A percentile compares a stretch with the other conserved stretches of the same genome.
Conservation (phyloP, 345 rosid genomes). For the Euphorbia lathyris region DNA sequence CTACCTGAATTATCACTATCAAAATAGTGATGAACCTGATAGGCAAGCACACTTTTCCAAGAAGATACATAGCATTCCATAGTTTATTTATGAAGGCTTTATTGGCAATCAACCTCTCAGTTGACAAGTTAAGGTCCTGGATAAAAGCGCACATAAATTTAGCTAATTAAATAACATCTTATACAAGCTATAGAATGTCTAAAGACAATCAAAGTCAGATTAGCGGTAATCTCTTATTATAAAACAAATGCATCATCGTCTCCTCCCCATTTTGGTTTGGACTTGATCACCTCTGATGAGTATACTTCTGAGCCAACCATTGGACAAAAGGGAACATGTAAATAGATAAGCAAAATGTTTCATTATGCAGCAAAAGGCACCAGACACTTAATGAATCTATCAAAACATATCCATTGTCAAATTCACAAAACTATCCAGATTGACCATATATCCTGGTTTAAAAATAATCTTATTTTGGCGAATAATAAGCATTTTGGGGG, state of each 20-base stretch:
- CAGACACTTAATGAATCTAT: neutral
- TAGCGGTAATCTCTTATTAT: too few species aligned
- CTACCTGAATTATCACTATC: too few species aligned
- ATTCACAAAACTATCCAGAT: too few species aligned
- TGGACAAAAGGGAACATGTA: conserved; percentile 96
- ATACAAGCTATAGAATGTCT: conserved; percentile 14
- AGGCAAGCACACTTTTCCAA: conserved; percentile 64
- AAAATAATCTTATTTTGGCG: too few species aligned
- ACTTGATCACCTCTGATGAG: conserved; percentile 95
- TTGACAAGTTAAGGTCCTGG: conserved; percentile 90
- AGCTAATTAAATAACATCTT: conserved; percentile 20
- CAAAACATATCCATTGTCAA: neutral
- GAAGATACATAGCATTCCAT: conserved; percentile 87
- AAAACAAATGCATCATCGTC: too few species aligned
- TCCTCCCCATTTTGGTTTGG: too few species aligned
- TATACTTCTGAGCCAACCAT: conserved; percentile 99
- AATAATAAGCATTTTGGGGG: too few species aligned
- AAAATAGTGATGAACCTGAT: conserved; percentile 42
- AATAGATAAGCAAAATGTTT: conserved; percentile 6
- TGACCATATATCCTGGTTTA: too few species aligned
- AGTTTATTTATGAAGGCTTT: conserved; percentile 94
- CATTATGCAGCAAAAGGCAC: neutral
- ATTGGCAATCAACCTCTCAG: conserved; percentile 90
- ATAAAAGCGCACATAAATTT: conserved; percentile 23
- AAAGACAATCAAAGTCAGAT: conserved; percentile 11